phyloP scores from a whole-genome alignment of 2,329 filamentous ascomycete genomes.

The Amauroascus verrucosus region DNA sequence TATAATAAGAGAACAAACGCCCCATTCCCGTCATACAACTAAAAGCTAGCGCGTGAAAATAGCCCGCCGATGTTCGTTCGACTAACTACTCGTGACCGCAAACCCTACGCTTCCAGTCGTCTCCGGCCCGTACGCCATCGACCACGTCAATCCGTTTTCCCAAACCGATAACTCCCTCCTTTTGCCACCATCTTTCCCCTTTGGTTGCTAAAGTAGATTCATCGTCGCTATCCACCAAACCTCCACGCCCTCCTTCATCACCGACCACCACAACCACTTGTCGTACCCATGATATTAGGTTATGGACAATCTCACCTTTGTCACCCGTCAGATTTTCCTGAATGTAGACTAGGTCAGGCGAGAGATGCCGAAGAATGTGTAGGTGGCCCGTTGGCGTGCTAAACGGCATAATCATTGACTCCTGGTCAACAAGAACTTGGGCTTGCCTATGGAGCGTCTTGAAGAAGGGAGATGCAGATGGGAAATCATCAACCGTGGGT shows the following conservation, averaged over 20 bases:
- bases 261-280: slow-evolving; percentile 52
- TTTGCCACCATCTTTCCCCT: slow-evolving; percentile 48
- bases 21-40: neutral
- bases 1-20: neutral
- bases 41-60: too few species aligned
- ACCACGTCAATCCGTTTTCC: slow-evolving; percentile 83
- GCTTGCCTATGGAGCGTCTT: slow-evolving; percentile 74
- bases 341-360: slow-evolving; percentile 77
- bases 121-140: slow-evolving; percentile 67
- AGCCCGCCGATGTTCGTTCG: neutral
- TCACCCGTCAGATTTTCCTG: slow-evolving; percentile 72
- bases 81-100: slow-evolving; percentile 47
- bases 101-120: slow-evolving; percentile 77
- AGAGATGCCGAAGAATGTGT: slow-evolving; percentile 75
- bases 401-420: slow-evolving; percentile 80
- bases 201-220: slow-evolving; percentile 33
- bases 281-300: slow-evolving; percentile 53
- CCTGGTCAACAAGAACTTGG: slow-evolving; percentile 66
- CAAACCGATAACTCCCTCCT: slow-evolving; percentile 68
- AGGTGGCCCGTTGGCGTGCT: slow-evolving; percentile 72
- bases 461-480: slow-evolving; percentile 53
- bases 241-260: slow-evolving; percentile 53
- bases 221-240: slow-evolving; percentile 69
- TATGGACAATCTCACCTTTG: slow-evolving; percentile 62
- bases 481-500: slow-evolving; percentile 36